Evolutionary conservation across 1,284 basidiomycete genomes (phyloP).

Genomic region (Ustilago tritici): DNA sequence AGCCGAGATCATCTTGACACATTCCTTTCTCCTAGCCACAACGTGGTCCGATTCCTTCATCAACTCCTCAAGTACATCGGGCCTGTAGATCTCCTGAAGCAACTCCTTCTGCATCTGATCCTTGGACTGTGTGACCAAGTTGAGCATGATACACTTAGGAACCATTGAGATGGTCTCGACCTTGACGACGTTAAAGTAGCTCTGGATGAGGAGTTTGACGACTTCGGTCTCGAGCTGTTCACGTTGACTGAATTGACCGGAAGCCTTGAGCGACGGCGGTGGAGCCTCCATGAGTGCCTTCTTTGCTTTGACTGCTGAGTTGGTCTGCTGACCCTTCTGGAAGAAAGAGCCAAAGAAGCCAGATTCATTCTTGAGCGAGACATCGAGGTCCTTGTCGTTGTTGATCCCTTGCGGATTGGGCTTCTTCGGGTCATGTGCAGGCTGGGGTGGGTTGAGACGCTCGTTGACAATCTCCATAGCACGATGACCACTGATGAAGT

Average conservation of each 20-base stretch:
- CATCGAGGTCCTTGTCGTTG: slow-evolving; percentile 92
- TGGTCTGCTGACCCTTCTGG: slow-evolving; percentile 76
- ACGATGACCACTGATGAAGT: slow-evolving; percentile 92
- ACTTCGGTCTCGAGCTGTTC: slow-evolving; percentile 99
- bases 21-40: slow-evolving; percentile 66
- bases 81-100: slow-evolving; percentile 71
- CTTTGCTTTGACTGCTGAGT: slow-evolving; percentile 71
- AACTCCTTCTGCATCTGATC: slow-evolving; percentile 91
- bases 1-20: slow-evolving; percentile 69
- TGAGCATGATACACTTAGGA: slow-evolving; percentile 90
- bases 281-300: slow-evolving; percentile 87
- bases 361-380: slow-evolving; percentile 81
- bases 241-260: slow-evolving; percentile 90
- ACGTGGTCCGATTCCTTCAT: slow-evolving; percentile 69
- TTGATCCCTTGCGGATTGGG: slow-evolving; percentile 76
- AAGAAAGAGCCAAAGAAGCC: slow-evolving; percentile 99
- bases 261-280: slow-evolving; percentile 89
- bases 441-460: slow-evolving; percentile 77
- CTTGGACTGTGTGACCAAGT: slow-evolving; percentile 90
- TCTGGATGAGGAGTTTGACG: slow-evolving; percentile 78
- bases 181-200: slow-evolving; percentile 77
- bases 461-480: slow-evolving; percentile 89
- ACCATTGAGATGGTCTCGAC: slow-evolving; percentile 99
- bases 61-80: slow-evolving; percentile 65
- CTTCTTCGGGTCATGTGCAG: slow-evolving; percentile 50